These are phyloP conservation scores for Teratosphaeria destructans DNA, from an alignment of 2,329 filamentous ascomycete species.

Conservation along the genomic window DNA sequence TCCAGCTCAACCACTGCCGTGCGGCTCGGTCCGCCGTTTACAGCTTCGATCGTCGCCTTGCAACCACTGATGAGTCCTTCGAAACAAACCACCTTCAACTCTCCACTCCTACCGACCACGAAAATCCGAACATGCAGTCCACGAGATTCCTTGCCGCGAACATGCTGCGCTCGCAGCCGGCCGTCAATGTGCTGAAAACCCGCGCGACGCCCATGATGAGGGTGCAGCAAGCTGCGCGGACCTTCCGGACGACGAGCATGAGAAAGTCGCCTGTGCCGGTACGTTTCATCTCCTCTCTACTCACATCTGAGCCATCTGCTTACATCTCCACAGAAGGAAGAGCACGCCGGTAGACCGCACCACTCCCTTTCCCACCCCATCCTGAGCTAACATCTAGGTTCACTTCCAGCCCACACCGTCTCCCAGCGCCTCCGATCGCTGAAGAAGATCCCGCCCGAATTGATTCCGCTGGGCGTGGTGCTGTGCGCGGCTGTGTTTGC, in stretches of 20 bases:
- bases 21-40: neutral
- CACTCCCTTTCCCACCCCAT: neutral
- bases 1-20: neutral
- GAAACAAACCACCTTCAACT: conserved; percentile 1
- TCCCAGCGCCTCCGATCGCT: conserved; percentile 87
- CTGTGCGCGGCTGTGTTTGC: conserved; percentile 65
- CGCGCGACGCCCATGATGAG: conserved; percentile 22
- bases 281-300: neutral
- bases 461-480: conserved; percentile 87
- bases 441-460: conserved; percentile 83
- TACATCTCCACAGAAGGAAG: conserved; percentile 47
- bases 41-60: neutral
- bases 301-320: conserved; percentile 21
- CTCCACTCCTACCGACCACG: conserved; percentile 13
- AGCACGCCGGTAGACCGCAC: conserved; percentile 49
- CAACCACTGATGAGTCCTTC: neutral
- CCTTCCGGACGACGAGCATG: conserved; percentile 19
- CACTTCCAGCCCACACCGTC: conserved; percentile 72
- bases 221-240: conserved; percentile 21
- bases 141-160: conserved; percentile 32
- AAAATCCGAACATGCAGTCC: conserved; percentile 21
- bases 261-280: conserved; percentile 25
- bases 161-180: conserved; percentile 25
- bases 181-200: conserved; percentile 5
- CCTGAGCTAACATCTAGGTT: conserved; percentile 4